phyloP scores from a whole-genome alignment of 148 eudicot genomes.

The Rhododendron kiyosumense region DNA sequence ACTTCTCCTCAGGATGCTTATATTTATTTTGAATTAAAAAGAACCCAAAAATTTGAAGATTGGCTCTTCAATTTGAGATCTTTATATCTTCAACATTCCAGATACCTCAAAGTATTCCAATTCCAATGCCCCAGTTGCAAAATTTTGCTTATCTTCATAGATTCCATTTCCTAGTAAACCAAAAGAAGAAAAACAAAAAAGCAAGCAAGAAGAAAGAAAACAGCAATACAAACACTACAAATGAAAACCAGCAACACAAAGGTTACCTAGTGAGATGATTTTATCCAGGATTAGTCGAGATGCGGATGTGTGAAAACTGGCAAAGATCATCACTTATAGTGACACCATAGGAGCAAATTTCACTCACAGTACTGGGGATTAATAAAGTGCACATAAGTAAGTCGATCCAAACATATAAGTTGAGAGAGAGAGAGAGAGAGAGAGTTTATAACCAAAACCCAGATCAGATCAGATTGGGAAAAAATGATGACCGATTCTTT shows the following conservation, averaged over 20 bases:
- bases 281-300: too few relatives aligned
- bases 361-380: too few relatives aligned
- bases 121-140: not conserved
- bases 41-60: not conserved
- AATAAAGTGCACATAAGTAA: too few relatives aligned
- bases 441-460: not conserved
- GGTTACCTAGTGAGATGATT: not conserved
- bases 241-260: not conserved
- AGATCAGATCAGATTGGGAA: not conserved
- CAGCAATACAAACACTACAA: not conserved
- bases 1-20: too few relatives aligned
- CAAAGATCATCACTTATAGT: not conserved
- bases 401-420: too few relatives aligned
- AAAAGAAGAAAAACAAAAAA: not conserved
- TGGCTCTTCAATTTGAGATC: not conserved
- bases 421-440: too few relatives aligned
- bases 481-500: not conserved
- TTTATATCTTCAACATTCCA: not conserved
- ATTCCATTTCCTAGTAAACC: not conserved
- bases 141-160: not conserved
- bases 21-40: not conserved
- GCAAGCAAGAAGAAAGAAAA: not conserved
- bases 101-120: not conserved
- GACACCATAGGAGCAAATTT: not conserved
- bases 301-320: too few relatives aligned